These are phyloP conservation scores for Colletotrichum sp. DNA, from an alignment of 2,329 filamentous ascomycete species.

Conservation along the genomic window DNA sequence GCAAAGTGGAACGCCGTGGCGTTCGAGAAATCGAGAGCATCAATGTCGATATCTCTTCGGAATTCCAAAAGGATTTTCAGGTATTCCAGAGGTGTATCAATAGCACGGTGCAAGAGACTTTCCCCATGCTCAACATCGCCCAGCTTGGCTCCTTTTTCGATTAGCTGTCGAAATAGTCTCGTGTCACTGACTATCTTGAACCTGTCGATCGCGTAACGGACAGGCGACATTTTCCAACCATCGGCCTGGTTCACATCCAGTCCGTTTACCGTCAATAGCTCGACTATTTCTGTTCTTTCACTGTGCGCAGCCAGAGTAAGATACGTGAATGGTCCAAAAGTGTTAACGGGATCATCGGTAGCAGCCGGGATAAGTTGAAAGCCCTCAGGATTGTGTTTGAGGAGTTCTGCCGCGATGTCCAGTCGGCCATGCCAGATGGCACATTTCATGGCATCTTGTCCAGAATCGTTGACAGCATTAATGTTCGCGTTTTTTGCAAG, in stretches of 20 bases:
- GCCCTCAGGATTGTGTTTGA: background rate
- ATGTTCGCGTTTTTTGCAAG: fast-evolving
- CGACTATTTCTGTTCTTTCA: background rate
- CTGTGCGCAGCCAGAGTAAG: background rate
- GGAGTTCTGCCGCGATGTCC: background rate
- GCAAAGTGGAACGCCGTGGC: background rate
- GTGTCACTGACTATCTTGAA: background rate
- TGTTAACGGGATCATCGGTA: background rate
- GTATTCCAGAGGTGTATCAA: background rate
- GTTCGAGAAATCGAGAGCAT: background rate
- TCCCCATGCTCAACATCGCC: background rate
- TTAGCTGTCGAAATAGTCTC: background rate
- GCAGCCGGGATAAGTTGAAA: background rate
- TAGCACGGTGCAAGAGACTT: background rate
- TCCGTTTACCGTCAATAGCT: background rate
- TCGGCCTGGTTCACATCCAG: background rate
- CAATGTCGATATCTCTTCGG: background rate
- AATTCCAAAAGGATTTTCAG: background rate
- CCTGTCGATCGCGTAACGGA: background rate
- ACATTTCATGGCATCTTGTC: background rate
- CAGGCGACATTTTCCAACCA: background rate
- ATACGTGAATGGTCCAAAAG: fast-evolving
- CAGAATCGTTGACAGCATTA: background rate
- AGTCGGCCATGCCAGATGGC: background rate
- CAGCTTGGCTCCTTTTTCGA: background rate